Conservation (phyloP, 768 basidiomycete species). For the Podaxis rugospora region DNA sequence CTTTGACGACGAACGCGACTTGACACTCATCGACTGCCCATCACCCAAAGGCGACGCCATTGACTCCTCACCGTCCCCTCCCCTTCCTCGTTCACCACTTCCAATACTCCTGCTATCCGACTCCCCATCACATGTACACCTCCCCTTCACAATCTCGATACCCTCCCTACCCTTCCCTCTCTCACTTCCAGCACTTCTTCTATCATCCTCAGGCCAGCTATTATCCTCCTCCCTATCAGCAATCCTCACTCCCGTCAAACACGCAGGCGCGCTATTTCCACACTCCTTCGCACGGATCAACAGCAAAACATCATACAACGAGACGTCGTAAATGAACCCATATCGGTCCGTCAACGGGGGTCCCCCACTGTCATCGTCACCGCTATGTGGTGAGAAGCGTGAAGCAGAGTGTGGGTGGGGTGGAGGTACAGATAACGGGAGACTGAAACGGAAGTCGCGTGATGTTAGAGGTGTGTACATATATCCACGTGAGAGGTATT, state of each 20-base stretch:
- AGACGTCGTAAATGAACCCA: constrained; percentile 88
- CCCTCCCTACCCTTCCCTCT: constrained; percentile 17
- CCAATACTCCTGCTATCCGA: constrained; percentile 17
- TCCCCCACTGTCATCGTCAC: constrained; percentile 40
- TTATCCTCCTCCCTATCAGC: constrained; percentile 79
- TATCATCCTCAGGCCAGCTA: constrained; percentile 69
- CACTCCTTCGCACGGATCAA: constrained; percentile 71
- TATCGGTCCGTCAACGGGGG: constrained; percentile 78
- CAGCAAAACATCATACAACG: constrained; percentile 75
- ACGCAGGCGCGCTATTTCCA: constrained; percentile 74
- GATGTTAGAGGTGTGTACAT: constrained; percentile 71
- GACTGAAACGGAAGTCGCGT: constrained; percentile 61
- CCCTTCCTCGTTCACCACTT: constrained; percentile 7
- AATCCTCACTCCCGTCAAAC: constrained; percentile 83
- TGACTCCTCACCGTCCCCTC: background rate
- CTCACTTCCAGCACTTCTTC: constrained; percentile 20
- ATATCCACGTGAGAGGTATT: constrained; percentile 59
- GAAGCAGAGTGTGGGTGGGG: constrained; percentile 53
- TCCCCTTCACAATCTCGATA: constrained; percentile 44
- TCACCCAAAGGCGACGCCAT: constrained; percentile 9
- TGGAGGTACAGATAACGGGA: constrained; percentile 1
- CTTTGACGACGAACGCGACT: constrained; percentile 49
- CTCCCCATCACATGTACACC: constrained; percentile 41
- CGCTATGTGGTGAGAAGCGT: constrained; percentile 26
- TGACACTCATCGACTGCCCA: constrained; percentile 26